A percentile compares a stretch with the other conserved stretches of the same genome.
phyloP scores from a whole-genome alignment of 192 early-diverging fungal genomes.

The Geranomyces michiganensis region DNA sequence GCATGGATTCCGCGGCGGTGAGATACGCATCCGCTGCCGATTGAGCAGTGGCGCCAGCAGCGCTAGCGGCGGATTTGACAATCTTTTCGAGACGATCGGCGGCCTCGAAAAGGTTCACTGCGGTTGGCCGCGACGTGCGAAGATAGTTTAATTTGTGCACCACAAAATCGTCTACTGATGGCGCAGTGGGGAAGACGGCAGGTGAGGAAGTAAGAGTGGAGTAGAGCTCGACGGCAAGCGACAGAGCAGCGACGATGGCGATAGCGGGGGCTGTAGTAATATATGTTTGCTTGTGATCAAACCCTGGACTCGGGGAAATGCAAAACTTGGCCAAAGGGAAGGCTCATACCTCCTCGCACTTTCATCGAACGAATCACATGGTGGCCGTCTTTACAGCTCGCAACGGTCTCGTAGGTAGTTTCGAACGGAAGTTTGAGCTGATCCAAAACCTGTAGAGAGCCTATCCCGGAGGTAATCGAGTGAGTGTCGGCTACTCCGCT shows the following conservation, averaged over 20 bases:
- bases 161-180: slow-evolving; percentile 57
- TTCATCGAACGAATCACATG: slow-evolving; percentile 92
- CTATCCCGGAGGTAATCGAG: slow-evolving; percentile 13
- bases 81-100: slow-evolving; percentile 44
- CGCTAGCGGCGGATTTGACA: slow-evolving; percentile 12
- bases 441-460: slow-evolving; percentile 78
- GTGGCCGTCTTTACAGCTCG: slow-evolving; percentile 71
- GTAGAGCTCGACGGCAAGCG: slow-evolving; percentile 80
- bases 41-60: slow-evolving; percentile 31
- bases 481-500: no score
- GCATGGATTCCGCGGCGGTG: slow-evolving; percentile 76
- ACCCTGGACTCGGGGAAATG: not conserved
- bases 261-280: slow-evolving; percentile 83
- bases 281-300: not conserved
- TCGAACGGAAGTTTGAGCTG: slow-evolving; percentile 90
- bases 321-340: not conserved
- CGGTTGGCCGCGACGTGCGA: slow-evolving; percentile 90
- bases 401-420: slow-evolving; percentile 73
- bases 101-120: slow-evolving; percentile 95
- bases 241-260: slow-evolving; percentile 91
- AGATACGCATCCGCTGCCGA: slow-evolving; percentile 69
- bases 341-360: slow-evolving; percentile 50
- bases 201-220: slow-evolving; percentile 22
- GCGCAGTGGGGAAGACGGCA: slow-evolving; percentile 33
- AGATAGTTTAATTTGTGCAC: slow-evolving; percentile 66